Evolutionary conservation across 2,329 filamentous ascomycete species (phyloP), one percentile per base, ranked within the genome.

Genomic region (Botrytis aclada): DNA sequence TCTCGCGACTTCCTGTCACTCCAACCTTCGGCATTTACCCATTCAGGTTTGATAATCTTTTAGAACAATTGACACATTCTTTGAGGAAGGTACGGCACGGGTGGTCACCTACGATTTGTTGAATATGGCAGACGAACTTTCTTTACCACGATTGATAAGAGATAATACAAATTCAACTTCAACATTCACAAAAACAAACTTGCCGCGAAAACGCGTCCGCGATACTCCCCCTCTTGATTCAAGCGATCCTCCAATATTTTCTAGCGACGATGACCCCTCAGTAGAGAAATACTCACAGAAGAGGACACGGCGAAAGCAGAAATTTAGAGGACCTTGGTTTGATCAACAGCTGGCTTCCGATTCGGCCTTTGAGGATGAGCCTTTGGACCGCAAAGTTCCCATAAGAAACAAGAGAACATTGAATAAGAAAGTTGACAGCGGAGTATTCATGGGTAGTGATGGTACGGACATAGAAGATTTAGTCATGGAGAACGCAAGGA

Each of bases 241-340:
- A 32, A 93, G 91, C 79, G 91, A 93, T 78, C 90, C 90, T 5
- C 86, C 89, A 66, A 81, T 93, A 39, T 93, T 93, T 81, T 93
- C 90, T 6, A 91, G 89, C 80, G 91, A 93, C 74, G 90, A 93
- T 77, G 90, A 92, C 73, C 89, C 89, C 4, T 87, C 87, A 1
- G 80, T 90, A 65, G 89, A 92, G 74, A 90, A 91, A 77, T 92
- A 92, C 78, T 83, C 85, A 37, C 83, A 86, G 65, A 83, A 85
- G 39, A 29, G 51, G n/a, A 56, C 51, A 56, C 84, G 86, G 75
- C 86, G 87, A 74, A 93, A 92, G 83, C 86, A 85, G 77, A 86
- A 88, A 66, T 90, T 91, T 75, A 83, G 88, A 61, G 91, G 91
- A 6, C 86, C 90, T 7, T 93, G 91, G 91, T 93, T 88, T 80